A percentile compares a stretch with the other conserved stretches of the same genome.
Conservation (phyloP, 2,329 filamentous ascomycete genomes). For the Rutstroemia sp. region DNA sequence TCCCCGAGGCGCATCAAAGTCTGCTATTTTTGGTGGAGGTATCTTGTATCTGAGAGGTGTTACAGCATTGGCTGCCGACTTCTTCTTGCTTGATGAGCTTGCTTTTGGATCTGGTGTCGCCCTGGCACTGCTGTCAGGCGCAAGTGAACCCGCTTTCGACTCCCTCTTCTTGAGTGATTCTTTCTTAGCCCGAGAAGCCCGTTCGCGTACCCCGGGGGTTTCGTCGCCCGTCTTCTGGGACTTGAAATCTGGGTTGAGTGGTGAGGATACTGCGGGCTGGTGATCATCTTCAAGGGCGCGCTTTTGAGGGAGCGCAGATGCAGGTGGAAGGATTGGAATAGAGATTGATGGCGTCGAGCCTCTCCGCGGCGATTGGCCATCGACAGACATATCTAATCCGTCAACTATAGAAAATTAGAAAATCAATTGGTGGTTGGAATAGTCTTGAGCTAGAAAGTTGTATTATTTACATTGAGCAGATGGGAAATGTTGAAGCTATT, state of each 20-base stretch:
- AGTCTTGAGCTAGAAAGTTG: too few species aligned
- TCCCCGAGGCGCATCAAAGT: constrained; percentile 53
- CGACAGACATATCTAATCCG: not conserved
- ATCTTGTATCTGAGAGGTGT: constrained; percentile 54
- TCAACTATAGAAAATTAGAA: too few species aligned
- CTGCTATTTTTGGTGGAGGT: constrained; percentile 52
- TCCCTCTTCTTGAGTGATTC: constrained; percentile 63
- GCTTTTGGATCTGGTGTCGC: constrained; percentile 50
- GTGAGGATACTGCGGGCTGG: constrained; percentile 63
- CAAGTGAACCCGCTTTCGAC: constrained; percentile 41
- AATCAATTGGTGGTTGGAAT: too few species aligned
- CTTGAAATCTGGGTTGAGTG: constrained; percentile 62
- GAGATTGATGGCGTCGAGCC: constrained; percentile 12
- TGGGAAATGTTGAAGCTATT: too few species aligned
- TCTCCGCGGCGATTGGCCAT: constrained; percentile 4
- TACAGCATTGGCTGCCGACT: constrained; percentile 33
- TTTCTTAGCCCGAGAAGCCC: constrained; percentile 48
- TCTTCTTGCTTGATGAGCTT: constrained; percentile 26
- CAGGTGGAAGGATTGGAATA: constrained; percentile 32
- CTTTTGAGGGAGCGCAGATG: constrained; percentile 52
- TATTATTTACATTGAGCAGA: too few species aligned
- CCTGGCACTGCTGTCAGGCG: constrained; percentile 42
- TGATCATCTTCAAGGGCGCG: constrained; percentile 62
- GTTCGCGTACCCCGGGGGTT: constrained; percentile 23
- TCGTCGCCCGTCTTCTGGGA: constrained; percentile 31